phyloP scores from a whole-genome alignment of 164 flowering plant genomes.

The Vitis rupestris region DNA sequence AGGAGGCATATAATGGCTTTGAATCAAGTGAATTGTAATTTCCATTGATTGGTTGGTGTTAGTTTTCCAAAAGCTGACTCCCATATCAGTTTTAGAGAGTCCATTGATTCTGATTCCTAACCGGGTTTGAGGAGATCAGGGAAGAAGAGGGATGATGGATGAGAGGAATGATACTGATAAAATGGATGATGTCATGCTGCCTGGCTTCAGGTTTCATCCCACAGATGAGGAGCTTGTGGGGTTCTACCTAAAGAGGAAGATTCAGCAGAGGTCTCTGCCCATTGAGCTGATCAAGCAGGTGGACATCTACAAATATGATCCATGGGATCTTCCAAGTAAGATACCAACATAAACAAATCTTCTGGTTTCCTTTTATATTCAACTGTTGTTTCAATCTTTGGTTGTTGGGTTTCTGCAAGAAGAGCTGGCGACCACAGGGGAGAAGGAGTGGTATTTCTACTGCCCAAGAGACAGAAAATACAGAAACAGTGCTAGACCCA shows the following conservation, averaged over 20 bases:
- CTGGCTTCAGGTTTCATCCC: conserved; percentile 67
- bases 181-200: conserved; percentile 51
- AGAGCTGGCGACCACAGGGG: conserved; percentile 54
- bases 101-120: too few relatives aligned
- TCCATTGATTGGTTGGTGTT: not conserved
- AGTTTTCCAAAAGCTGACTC: not conserved
- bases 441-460: conserved; percentile 73
- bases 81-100: too few relatives aligned
- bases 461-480: conserved; percentile 66
- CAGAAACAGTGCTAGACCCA: conserved; percentile 61
- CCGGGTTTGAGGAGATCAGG: not conserved
- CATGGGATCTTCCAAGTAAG: conserved; percentile 83
- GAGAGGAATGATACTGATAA: conserved; percentile 33
- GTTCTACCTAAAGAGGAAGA: conserved; percentile 52
- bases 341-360: not conserved
- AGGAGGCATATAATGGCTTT: conserved; percentile 15
- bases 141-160: conserved; percentile 19
- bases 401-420: not conserved
- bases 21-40: conserved; percentile 6
- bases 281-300: conserved; percentile 64
- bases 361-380: not conserved
- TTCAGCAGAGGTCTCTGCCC: conserved; percentile 43
- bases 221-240: conserved; percentile 73
- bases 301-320: conserved; percentile 63
- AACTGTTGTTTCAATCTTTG: too few relatives aligned